Evolutionary conservation across 2,329 filamentous ascomycete species (phyloP), one percentile per base, ranked within the genome.

Genomic region (Tolypocladium cylindrosporum): DNA sequence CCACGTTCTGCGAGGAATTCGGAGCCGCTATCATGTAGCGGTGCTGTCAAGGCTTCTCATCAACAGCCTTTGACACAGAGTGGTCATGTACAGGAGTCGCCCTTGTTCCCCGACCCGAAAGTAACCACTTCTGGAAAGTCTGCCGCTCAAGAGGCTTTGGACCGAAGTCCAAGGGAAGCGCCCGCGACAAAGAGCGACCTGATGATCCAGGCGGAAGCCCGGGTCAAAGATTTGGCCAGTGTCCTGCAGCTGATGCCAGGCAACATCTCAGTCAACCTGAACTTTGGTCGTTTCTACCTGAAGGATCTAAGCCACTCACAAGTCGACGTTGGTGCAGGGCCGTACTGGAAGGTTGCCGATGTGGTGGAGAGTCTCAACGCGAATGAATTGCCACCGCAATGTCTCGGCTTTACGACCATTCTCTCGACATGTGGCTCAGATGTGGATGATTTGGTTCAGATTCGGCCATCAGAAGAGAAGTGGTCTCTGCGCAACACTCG

Each of bases 231-330:
- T 1, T 37, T 68, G 21, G 50, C 65, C 2, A 55, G 57, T 8
- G 37, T 67, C 8, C 51, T 71, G 19, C 61, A 64, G 53, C 41
- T 63, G 9, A 60, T 59, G 0, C 66, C 70, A 8, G 70, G 70
- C 1, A 55, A 57, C 9, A 41, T 70, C 16, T 61, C 58, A 7
- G 48, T 71, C 10, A 60, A 65, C 43, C 58, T 67, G 37, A 61
- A 61, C 16, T 67, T 72, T 51, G 70, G 70, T 1, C 66, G 70
- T 3, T 58, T 70, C 10, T 70, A 67, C 54, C 42, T 69, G 40
- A 67, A 63, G 34, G 58, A 68, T 10, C 31, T 62, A 14, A 55
- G 42, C 5, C 59, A 58, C 16, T 56, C 59, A 14, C 27, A 62
- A 7, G 65, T 70, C 37, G 59, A 64, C 39, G 53, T 60, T 37